These are phyloP conservation scores for Diaporthe helianthi DNA, from an alignment of 2,329 filamentous ascomycete species.

Conservation along the genomic window DNA sequence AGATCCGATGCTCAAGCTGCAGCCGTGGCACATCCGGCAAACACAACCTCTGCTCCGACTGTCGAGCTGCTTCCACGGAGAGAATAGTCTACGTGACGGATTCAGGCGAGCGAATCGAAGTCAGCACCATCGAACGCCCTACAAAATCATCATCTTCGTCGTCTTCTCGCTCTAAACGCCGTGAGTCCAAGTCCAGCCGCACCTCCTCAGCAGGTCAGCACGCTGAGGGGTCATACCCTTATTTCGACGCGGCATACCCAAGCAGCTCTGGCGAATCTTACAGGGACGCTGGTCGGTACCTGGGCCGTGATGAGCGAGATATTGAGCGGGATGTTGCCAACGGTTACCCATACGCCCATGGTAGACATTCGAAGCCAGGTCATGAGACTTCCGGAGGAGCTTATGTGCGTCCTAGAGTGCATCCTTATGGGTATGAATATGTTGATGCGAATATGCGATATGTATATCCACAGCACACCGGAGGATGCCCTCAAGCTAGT, in stretches of 20 bases:
- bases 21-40: not conserved
- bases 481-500: not conserved
- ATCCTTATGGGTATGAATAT: not conserved
- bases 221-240: not conserved
- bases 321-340: not conserved
- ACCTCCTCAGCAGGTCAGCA: no score
- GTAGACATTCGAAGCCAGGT: not conserved
- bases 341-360: not conserved
- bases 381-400: not conserved
- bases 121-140: not conserved
- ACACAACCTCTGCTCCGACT: not conserved
- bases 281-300: not conserved
- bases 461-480: not conserved
- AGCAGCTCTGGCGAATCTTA: not conserved
- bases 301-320: not conserved
- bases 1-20: conserved; percentile 8
- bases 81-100: not conserved
- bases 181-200: not conserved
- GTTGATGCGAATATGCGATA: not conserved
- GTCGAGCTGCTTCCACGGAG: not conserved
- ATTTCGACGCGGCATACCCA: not conserved
- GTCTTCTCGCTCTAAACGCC: not conserved
- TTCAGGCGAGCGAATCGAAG: not conserved
- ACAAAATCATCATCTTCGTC: no score
- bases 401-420: not conserved